Evolutionary conservation across 495 filamentous ascomycete species (phyloP), one percentile per base, ranked within the genome.

Genomic region (Sporormia fimetaria): DNA sequence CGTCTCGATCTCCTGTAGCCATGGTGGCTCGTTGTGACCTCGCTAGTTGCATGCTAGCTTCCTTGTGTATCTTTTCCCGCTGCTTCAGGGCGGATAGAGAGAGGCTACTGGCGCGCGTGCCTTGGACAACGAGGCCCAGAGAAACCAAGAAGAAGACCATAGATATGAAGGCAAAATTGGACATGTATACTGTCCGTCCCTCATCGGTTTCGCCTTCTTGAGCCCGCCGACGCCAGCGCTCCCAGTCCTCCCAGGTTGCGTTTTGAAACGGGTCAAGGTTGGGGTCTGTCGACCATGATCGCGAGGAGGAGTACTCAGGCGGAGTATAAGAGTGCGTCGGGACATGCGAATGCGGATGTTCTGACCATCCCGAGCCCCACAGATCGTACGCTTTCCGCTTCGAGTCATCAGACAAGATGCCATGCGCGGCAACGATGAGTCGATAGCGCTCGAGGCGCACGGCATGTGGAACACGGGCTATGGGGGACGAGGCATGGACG

Each of bases 201-300:
- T 41, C 41, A 11, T 42, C 28, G 15, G 5, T 25, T 32, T 78
- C 73, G 25, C 55, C 40, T 42, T 20, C 56, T 27, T 57, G 60
- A 28, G 69, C 67, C 27, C 67, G 59, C 21, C 56, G 56, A 51
- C 84, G 74, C 81, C 83, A 98, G 27, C 69, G 70, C 63, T 98
- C 87, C 90, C 92, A 98, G 57, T 98, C 92, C 56, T 98, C 90
- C 90, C 90, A 98, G 0, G 88, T 98, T 9, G 85, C 92, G 55
- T 95, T 95, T 43, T 68, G 76, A 16, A 88, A 33, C 28, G 57
- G 61, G 32, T 55, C 52, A 2, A 44, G 21, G 12, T 20, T 28
- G 18, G 9, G 41, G 20, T 14, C 38, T 10, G 21, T 27, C 2
- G 24, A 0, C 29, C 14, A 47, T 28, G 11, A 7, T 20, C 26